phyloP scores from a whole-genome alignment of 192 early-diverging fungal genomes.

The Backusella tarrabulga region DNA sequence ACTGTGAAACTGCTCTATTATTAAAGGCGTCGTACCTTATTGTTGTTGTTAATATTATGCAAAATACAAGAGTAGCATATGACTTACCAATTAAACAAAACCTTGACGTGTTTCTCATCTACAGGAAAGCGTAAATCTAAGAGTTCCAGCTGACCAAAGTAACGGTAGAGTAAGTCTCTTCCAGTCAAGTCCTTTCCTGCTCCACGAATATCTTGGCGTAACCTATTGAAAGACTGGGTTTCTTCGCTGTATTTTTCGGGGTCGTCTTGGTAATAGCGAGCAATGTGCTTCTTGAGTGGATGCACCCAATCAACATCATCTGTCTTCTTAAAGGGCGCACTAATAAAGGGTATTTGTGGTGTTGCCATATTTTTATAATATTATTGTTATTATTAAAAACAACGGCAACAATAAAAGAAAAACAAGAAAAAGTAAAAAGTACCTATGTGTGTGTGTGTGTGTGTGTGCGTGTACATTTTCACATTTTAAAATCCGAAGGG shows the following conservation, averaged over 20 bases:
- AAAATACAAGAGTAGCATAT: slow-evolving; percentile 1
- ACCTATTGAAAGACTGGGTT: slow-evolving; percentile 81
- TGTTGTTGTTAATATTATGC: background rate
- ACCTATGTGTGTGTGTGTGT: background rate
- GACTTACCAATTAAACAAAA: slow-evolving; percentile 85
- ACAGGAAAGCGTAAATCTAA: slow-evolving; percentile 92
- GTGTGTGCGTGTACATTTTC: background rate
- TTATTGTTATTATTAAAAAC: background rate
- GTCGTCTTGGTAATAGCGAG: slow-evolving; percentile 84
- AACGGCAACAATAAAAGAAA: background rate
- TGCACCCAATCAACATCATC: slow-evolving; percentile 90
- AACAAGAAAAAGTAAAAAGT: background rate
- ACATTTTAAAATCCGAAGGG: background rate
- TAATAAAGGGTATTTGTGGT: slow-evolving; percentile 54
- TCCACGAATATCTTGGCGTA: slow-evolving; percentile 94
- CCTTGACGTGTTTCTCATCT: slow-evolving; percentile 88
- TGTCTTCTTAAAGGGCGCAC: slow-evolving; percentile 80
- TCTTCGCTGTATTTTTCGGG: slow-evolving; percentile 86
- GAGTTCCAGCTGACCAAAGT: slow-evolving; percentile 95
- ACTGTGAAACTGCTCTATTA: slow-evolving; percentile 73
- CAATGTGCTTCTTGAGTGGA: slow-evolving; percentile 86
- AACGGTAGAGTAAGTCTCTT: slow-evolving; percentile 91
- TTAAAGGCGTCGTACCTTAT: slow-evolving; percentile 83
- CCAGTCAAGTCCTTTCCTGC: slow-evolving; percentile 93
- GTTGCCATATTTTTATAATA: slow-evolving; percentile 24